These are phyloP conservation scores for Cephaloascus fragrans DNA, from an alignment of 805 yeast species.

Conservation along the genomic window DNA sequence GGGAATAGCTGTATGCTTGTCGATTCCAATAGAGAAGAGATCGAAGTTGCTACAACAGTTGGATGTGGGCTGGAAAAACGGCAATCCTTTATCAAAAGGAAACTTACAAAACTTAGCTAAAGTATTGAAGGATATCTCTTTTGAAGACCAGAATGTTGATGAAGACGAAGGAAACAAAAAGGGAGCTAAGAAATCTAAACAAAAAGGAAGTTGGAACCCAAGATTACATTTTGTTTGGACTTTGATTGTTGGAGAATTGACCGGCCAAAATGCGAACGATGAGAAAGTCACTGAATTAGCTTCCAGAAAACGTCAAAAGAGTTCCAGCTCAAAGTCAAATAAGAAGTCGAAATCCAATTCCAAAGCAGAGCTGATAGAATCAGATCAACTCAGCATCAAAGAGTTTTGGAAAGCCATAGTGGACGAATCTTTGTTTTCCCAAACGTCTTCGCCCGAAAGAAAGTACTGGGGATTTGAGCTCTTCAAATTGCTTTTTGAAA, in stretches of 20 bases:
- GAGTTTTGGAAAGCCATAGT: slow-evolving; percentile 77
- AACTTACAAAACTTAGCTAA: slow-evolving; percentile 54
- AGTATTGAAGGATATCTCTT: slow-evolving; percentile 51
- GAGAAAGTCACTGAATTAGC: slow-evolving; percentile 10
- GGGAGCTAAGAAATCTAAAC: slow-evolving; percentile 23
- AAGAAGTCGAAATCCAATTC: slow-evolving; percentile 22
- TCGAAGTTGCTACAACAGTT: slow-evolving; percentile 8
- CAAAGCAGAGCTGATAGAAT: slow-evolving; percentile 12
- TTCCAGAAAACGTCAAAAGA: slow-evolving; percentile 9
- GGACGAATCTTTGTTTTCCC: slow-evolving; percentile 73
- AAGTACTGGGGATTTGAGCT: slow-evolving; percentile 82
- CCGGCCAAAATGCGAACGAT: slow-evolving; percentile 7
- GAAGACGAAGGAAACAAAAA: slow-evolving; percentile 16
- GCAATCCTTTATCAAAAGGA: slow-evolving; percentile 65
- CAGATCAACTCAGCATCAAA: slow-evolving; percentile 21
- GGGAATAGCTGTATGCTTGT: slow-evolving; percentile 65
- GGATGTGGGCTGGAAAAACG: slow-evolving; percentile 50
- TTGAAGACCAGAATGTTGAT: slow-evolving; percentile 22
- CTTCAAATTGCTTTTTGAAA: slow-evolving; percentile 37
- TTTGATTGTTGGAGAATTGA: slow-evolving; percentile 35
- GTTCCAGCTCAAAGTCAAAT: slow-evolving; percentile 34
- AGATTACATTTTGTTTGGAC: slow-evolving; percentile 72
- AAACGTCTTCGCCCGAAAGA: slow-evolving; percentile 73
- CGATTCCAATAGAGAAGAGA: slow-evolving; percentile 28
- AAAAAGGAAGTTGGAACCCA: slow-evolving; percentile 67